A percentile compares a stretch with the other conserved stretches of the same genome.
Conservation (phyloP, 2,329 filamentous ascomycete genomes). For the Cercospora zeae-maydis region DNA sequence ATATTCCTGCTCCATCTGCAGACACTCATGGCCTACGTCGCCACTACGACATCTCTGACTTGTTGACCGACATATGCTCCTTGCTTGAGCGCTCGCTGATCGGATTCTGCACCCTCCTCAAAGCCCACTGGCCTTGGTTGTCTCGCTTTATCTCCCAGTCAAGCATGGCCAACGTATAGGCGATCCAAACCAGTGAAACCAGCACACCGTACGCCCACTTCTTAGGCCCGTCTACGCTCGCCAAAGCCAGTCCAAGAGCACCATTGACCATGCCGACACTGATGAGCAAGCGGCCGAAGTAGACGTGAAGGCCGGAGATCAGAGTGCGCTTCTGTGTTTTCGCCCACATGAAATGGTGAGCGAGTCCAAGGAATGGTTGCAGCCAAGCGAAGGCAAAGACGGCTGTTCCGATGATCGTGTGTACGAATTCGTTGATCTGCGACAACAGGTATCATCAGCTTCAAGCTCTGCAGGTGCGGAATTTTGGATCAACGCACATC, state of each 20-base stretch:
- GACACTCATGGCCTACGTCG: not conserved
- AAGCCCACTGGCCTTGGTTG: slow-evolving; percentile 7
- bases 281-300: slow-evolving; percentile 39
- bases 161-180: not conserved
- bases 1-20: not conserved
- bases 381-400: slow-evolving; percentile 9
- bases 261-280: slow-evolving; percentile 55
- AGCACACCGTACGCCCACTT: slow-evolving; percentile 50
- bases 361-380: slow-evolving; percentile 50
- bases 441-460: not conserved
- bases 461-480: too few relatives aligned
- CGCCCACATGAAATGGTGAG: slow-evolving; percentile 53
- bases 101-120: not conserved
- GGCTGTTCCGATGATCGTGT: slow-evolving; percentile 9
- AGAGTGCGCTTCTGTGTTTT: slow-evolving; percentile 45
- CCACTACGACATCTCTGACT: not conserved
- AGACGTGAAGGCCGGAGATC: slow-evolving; percentile 42
- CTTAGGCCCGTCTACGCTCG: slow-evolving; percentile 34
- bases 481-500: not conserved
- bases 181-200: slow-evolving; percentile 36
- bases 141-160: slow-evolving; percentile 9
- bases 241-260: slow-evolving; percentile 52
- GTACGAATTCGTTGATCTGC: slow-evolving; percentile 28
- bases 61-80: not conserved
- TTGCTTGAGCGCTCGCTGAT: not conserved